Percentiles rank a stretch among this genome's conserved stretches.
These are phyloP conservation scores for Haematococcus sp. DNA, from an alignment of 139 green algal genomes.

Conservation along the genomic window DNA sequence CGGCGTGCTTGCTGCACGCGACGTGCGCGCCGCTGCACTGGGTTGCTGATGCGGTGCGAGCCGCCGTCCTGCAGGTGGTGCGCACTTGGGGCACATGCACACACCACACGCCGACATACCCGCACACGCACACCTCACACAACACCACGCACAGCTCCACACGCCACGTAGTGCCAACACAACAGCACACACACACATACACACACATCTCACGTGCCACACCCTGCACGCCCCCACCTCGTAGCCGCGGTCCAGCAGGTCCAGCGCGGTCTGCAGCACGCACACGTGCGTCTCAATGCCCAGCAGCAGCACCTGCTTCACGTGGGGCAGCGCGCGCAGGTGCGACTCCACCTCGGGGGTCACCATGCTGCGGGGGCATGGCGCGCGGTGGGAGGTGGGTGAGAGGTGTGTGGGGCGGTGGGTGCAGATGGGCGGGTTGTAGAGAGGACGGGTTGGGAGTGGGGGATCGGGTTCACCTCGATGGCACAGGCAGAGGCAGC, in stretches of 20 bases:
- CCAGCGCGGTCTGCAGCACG: slow-evolving; percentile 79
- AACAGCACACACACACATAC: too few species aligned
- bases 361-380: neutral
- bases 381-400: neutral
- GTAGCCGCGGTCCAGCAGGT: slow-evolving; percentile 59
- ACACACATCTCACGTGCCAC: too few species aligned
- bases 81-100: too few species aligned
- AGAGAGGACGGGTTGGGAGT: neutral
- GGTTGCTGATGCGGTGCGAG: too few species aligned
- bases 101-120: too few species aligned
- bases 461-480: neutral
- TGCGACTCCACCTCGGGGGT: slow-evolving; percentile 22
- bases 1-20: neutral
- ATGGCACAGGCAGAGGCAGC: too few species aligned
- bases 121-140: too few species aligned
- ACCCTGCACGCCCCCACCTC: too few species aligned
- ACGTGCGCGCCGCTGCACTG: too few species aligned
- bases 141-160: too few species aligned
- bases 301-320: slow-evolving; percentile 60
- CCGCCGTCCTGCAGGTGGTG: neutral
- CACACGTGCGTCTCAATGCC: slow-evolving; percentile 93
- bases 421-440: too few species aligned
- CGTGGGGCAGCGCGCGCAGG: slow-evolving; percentile 1
- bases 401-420: neutral
- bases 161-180: too few species aligned